Base-by-base conservation (phyloP, 768 basidiomycete genomes). In the Mycena metata region DNA sequence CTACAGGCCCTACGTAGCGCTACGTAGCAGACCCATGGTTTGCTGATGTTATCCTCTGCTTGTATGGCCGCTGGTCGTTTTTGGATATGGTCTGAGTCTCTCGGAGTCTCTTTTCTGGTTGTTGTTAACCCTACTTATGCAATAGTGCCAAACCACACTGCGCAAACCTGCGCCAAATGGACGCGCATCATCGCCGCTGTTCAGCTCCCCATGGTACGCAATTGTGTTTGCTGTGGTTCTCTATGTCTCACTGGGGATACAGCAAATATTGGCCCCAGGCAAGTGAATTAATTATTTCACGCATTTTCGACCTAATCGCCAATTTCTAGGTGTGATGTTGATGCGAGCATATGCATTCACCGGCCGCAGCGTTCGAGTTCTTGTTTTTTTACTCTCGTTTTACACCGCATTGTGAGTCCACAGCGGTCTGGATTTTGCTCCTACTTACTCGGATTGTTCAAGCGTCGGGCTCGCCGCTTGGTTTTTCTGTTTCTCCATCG, bases 261-360 rank as follows among this genome's bases (percentile, higher is more conserved):
- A 84, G 83, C 82, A 83, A 82, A 73, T 83, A 30, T 79, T 81
- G 62, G 79, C 80, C 2, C 82, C 82, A 78, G 82, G 83, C 81
- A 61, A 5, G 21, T 59, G 21, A 49, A 60, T 33, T 26, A 30
- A 26, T 51, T 30, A 26, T 13, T 16, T 33, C 13, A 19, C 26
- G 19, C 24, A 3, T 33, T 3, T 23, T 3, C 23, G 35, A 5
- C 30, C 35, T 50, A 41, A 36, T 50, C 19, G 36, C 30, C 30
- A 16, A 30, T 60, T 45, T 30, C 3, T 59, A 84, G 83, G 74
- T 51, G 83, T 85, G 30, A 83, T 85, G 78, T 35, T 83, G 59
- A 82, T 83, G 79, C 78, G 84, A 36, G 81, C 83, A 19, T 82
- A 82, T 58, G 84, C 81, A 10, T 85, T 85, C 64, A 72, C 82